A percentile compares a stretch with the other conserved stretches of the same genome.
Conservation (phyloP, 169 alveolate genomes). For the Amoebophrya sp. region DNA sequence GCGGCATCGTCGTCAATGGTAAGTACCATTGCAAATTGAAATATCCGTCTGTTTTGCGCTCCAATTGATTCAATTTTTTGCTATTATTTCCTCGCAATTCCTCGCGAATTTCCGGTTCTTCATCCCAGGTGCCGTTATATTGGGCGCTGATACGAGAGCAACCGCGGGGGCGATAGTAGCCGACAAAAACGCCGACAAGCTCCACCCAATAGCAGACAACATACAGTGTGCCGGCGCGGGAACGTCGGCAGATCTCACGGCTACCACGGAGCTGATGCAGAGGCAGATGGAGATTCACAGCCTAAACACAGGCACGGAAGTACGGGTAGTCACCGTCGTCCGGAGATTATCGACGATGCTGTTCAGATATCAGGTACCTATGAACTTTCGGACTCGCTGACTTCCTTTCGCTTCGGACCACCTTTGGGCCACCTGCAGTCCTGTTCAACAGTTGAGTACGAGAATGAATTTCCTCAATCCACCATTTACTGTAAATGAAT, state of each 20-base stretch:
- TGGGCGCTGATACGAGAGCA: slow-evolving; percentile 98
- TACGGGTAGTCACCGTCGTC: neutral
- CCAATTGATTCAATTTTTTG: too few relatives aligned
- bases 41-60: too few relatives aligned
- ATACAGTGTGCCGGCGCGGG: slow-evolving; percentile 98
- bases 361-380: slow-evolving; percentile 3
- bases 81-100: too few relatives aligned
- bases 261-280: neutral
- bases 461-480: too few relatives aligned
- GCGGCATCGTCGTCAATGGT: slow-evolving; percentile 74
- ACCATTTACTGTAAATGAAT: too few relatives aligned
- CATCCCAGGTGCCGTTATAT: slow-evolving; percentile 84
- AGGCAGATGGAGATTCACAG: neutral
- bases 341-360: neutral
- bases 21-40: neutral
- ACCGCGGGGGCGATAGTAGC: slow-evolving; percentile 95
- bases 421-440: too few relatives aligned
- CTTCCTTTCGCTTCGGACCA: too few relatives aligned
- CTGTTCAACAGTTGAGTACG: too few relatives aligned
- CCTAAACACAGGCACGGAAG: neutral
- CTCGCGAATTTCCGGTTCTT: too few relatives aligned
- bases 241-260: slow-evolving; percentile 87
- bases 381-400: too few relatives aligned
- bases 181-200: slow-evolving; percentile 90
- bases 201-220: slow-evolving; percentile 83